Conservation (phyloP, 495 filamentous ascomycete genomes). For the Clohesyomyces aquaticus region DNA sequence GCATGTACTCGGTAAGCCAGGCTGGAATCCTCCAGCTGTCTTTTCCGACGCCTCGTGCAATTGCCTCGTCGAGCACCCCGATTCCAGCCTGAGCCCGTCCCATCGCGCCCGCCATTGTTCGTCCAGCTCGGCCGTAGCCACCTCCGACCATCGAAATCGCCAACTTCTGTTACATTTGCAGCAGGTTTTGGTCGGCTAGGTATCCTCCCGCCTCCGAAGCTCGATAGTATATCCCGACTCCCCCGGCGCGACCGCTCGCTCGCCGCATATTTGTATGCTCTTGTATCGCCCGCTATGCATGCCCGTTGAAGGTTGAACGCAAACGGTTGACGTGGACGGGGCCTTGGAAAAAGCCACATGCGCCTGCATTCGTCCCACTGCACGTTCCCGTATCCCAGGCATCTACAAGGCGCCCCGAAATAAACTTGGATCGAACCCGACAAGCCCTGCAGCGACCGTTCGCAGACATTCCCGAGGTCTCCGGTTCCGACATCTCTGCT, state of each 20-base stretch:
- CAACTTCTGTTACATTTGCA: not conserved
- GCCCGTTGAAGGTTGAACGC: constrained; percentile 1
- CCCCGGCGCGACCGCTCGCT: not conserved
- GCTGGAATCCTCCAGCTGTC: not conserved
- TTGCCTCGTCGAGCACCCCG: not conserved
- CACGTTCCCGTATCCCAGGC: constrained; percentile 6
- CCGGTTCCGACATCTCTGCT: not conserved
- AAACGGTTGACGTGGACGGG: not conserved
- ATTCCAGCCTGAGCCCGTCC: not conserved
- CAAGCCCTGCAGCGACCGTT: not conserved
- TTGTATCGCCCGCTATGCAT: not conserved
- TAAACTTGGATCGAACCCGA: not conserved
- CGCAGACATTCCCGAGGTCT: not conserved
- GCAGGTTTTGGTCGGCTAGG: not conserved
- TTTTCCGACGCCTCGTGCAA: not conserved
- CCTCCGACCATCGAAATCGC: not conserved
- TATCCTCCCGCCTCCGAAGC: not conserved
- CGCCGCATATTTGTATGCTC: not conserved
- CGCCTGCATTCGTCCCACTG: not conserved
- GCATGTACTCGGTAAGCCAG: too few species aligned
- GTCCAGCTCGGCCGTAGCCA: not conserved
- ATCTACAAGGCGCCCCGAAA: not conserved
- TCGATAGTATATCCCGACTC: not conserved
- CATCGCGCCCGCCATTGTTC: constrained; percentile 12
- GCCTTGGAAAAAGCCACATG: not conserved